Evolutionary conservation across 345 rosid species (phyloP).

Genomic region (Aquilaria yunnanensis): DNA sequence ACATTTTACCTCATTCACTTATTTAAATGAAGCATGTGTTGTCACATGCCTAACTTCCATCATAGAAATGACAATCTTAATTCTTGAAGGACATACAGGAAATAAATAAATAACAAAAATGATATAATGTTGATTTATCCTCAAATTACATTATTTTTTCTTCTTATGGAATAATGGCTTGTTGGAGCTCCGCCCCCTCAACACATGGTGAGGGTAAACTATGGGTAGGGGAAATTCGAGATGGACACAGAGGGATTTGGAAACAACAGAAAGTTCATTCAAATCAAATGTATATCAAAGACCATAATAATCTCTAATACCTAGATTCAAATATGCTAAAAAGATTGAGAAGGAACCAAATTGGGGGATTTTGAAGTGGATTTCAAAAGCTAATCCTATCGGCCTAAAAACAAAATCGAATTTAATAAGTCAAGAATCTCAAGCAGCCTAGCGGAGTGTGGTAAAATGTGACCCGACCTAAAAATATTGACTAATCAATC

Average conservation of each 20-base stretch:
- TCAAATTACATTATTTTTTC: too few species aligned
- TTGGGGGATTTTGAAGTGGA: conserved; percentile 21
- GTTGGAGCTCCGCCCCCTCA: too few species aligned
- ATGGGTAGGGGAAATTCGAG: conserved; percentile 8
- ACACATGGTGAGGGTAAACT: not conserved
- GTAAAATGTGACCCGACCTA: too few species aligned
- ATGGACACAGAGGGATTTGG: not conserved
- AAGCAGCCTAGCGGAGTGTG: conserved; percentile 1
- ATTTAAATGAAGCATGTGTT: too few species aligned
- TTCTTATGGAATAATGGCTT: too few species aligned
- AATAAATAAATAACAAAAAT: too few species aligned
- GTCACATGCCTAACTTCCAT: too few species aligned
- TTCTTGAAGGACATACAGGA: too few species aligned
- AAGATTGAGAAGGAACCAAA: conserved; percentile 13
- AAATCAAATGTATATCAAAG: conserved; percentile 19
- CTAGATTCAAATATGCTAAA: conserved; percentile 28
- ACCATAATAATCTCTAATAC: conserved; percentile 1
- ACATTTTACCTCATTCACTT: too few species aligned
- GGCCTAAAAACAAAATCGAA: conserved; percentile 40
- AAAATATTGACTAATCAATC: too few species aligned
- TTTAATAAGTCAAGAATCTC: conserved; percentile 19
- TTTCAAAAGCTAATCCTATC: conserved; percentile 27
- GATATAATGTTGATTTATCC: too few species aligned
- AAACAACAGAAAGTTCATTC: conserved; percentile 1
- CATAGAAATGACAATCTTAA: too few species aligned